Base-by-base conservation (phyloP, 768 basidiomycete genomes). In the Kwoniella sp. region DNA sequence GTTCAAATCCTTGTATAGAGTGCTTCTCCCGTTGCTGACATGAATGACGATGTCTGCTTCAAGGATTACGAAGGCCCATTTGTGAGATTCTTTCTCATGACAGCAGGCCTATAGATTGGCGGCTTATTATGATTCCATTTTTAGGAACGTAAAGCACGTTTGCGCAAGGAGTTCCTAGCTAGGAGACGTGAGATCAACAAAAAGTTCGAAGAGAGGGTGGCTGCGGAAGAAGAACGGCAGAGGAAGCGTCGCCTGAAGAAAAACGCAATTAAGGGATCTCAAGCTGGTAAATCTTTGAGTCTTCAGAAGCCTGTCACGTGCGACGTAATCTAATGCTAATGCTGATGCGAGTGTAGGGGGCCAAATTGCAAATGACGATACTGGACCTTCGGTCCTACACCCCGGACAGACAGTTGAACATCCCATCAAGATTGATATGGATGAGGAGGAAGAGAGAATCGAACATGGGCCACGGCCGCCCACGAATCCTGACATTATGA, bases 381-480 rank as follows among this genome's bases (percentile, higher is more conserved):
- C 40, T 44, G 40, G 40, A 10, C 40, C 40, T 9, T 44, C 40
- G 8, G 13, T 13, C 33, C 40, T 3, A 44, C 40, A 4, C 17
- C 10, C 17, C 40, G 40, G 40, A 9, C 40, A 44, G 17, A 10
- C 40, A 19, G 40, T 3, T 4, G 3, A 6, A 19, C 8, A 44
- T 15, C 40, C 40, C 40, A 44, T 44, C 40, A 15, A 44, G 40
- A 27, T 25, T 33, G 29, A 10, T n/a, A 33, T 36, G 26, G 60
- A 54, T 10, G 52, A 54, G 48, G 60, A 54, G 33, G 52, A 22
- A 21, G 60, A 61, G 40, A n/a, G 40, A 10, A 48, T 55, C 17
- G 60, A 55, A 33, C 19, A 53, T 24, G 37, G 37, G 8, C 60
- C 60, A 8, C 12, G 37, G 26, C 58, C 50, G 9, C 48, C 47